These are phyloP conservation scores for Candida takata DNA, from an alignment of 805 yeast genomes.

Conservation along the genomic window DNA sequence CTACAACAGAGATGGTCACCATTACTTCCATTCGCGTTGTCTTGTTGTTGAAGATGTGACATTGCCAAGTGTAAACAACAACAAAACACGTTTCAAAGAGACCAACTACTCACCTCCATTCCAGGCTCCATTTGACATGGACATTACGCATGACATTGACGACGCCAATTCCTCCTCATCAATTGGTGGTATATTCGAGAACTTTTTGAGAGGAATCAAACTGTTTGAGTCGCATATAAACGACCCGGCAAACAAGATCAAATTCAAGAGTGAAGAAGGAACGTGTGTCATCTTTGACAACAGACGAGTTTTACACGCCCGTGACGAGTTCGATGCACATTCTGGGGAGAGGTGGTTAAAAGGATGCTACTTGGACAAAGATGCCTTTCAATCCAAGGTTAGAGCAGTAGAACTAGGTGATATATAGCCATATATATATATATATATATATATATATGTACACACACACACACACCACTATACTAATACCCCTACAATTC, in stretches of 20 bases:
- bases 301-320: conserved; percentile 62
- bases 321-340: conserved; percentile 39
- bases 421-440: too few relatives aligned
- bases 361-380: conserved; percentile 72
- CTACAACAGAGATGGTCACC: conserved; percentile 53
- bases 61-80: conserved; percentile 1
- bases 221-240: conserved; percentile 54
- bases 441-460: too few relatives aligned
- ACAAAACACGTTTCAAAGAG: conserved; percentile 36
- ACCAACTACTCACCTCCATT: conserved; percentile 78
- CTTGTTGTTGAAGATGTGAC: conserved; percentile 50
- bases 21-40: conserved; percentile 57
- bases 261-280: conserved; percentile 48
- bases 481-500: too few relatives aligned
- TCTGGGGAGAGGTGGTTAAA: conserved; percentile 60
- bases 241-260: conserved; percentile 46
- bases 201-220: conserved; percentile 51
- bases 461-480: too few relatives aligned
- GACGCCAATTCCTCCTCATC: too few relatives aligned
- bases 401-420: conserved; percentile 22
- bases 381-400: conserved; percentile 57
- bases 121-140: conserved; percentile 69
- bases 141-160: conserved; percentile 38
- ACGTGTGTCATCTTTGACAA: conserved; percentile 65
- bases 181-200: conserved; percentile 41